A percentile compares a stretch with the other conserved stretches of the same genome.
Evolutionary conservation across 495 filamentous ascomycete species (phyloP).

Genomic region (Aspergillus kassunensis): DNA sequence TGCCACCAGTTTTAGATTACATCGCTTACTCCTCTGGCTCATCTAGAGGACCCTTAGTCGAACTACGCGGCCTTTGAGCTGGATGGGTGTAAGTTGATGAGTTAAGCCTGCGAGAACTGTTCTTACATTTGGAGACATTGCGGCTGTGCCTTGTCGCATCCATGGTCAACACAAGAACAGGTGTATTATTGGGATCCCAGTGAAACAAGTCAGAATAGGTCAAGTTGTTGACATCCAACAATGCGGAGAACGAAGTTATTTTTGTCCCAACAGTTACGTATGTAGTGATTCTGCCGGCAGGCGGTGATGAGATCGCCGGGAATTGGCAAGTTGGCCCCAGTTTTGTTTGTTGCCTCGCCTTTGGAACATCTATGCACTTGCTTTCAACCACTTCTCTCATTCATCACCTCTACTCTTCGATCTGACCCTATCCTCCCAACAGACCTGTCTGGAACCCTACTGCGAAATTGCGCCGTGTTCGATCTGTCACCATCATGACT

Average conservation of each 20-base stretch:
- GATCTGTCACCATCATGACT: slow-evolving; percentile 38
- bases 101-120: not conserved
- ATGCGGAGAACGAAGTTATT: not conserved
- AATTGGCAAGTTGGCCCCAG: slow-evolving; percentile 24
- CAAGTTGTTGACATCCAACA: not conserved
- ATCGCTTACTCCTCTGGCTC: slow-evolving; percentile 43
- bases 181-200: not conserved
- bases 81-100: slow-evolving; percentile 8
- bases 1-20: not conserved
- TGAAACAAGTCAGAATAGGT: no score
- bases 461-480: not conserved
- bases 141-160: slow-evolving; percentile 28
- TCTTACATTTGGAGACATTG: slow-evolving; percentile 41
- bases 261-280: not conserved
- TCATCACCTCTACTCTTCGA: slow-evolving; percentile 1
- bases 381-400: not conserved
- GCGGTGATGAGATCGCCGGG: slow-evolving; percentile 22
- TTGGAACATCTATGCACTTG: slow-evolving; percentile 6
- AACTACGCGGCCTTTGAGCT: slow-evolving; percentile 49
- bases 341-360: slow-evolving; percentile 14
- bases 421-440: not conserved
- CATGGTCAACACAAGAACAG: slow-evolving; percentile 18
- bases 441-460: not conserved
- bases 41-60: slow-evolving; percentile 51
- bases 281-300: slow-evolving; percentile 17